Base-by-base conservation (phyloP, 805 yeast genomes). In the Ogataea nonfermentans region DNA sequence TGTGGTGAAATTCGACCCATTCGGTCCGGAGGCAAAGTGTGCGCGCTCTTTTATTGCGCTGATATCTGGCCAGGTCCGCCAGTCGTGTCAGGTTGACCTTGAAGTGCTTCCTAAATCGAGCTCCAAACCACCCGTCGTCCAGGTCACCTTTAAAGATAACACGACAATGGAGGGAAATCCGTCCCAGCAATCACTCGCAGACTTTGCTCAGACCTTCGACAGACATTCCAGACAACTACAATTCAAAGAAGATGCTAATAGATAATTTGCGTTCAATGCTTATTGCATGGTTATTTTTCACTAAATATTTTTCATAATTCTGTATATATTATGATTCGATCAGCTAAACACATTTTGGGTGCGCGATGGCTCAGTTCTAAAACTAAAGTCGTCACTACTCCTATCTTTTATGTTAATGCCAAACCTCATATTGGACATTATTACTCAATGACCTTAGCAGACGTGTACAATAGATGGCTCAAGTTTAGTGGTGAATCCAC, bases 341-440 rank as follows among this genome's bases (percentile, higher is more conserved):
- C 32, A 24, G 11, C 24, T 13, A 23, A 12, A 37, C 11, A 30
- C 12, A 24, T 11, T 14, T 6, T 31, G 4, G 33, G 32, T 13
- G 26, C 22, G 17, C 41, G 41, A 20, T 22, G 13, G 29, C 25
- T 32, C 10, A 27, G 32, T 16, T 30, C 36, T 1, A 20, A 27
- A 13, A 13, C 27, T 2, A 25, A 29, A 3, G 86, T 79, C 50
- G 68, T 84, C 11, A 88, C 97, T 1, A 84, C 97, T 0, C 99
- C 99, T 0, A 93, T 93, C 17, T 93, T 90, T 62, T 93, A 93
- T 62, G 97, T 95, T 41, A 93, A 93, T 68, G 98, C 98, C 8
- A 74, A 75, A 35, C 99, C 99, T 2, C 99, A 93, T 63, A 61
- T 93, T 39, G 99, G 99, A 3, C 99, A 93, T 60, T 68, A 88